Evolutionary conservation across 2,329 filamentous ascomycete species (phyloP).

Genomic region (Bipolaris sorokiniana): DNA sequence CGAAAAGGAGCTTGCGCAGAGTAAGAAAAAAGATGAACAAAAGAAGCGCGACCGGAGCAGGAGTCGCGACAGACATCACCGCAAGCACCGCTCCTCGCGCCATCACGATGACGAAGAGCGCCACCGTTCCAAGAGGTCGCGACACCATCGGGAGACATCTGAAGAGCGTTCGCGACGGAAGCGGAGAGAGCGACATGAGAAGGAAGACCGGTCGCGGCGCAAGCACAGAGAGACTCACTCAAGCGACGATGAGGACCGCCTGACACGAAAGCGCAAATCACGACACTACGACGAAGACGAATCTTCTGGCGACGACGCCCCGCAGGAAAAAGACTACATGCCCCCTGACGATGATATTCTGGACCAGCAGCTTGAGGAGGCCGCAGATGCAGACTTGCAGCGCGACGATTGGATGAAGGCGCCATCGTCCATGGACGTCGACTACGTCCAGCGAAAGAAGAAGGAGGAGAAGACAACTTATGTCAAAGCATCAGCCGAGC

Average conservation of each 20-base stretch:
- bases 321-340: conserved; percentile 54
- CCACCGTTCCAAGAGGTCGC: conserved; percentile 70
- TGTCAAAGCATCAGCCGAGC: conserved; percentile 57
- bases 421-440: conserved; percentile 79
- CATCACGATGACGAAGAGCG: conserved; percentile 57
- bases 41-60: conserved; percentile 56
- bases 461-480: conserved; percentile 51
- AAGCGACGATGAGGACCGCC: conserved; percentile 44
- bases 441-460: conserved; percentile 75
- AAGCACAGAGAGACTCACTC: conserved; percentile 42
- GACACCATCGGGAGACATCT: conserved; percentile 56
- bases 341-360: conserved; percentile 53
- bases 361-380: conserved; percentile 51
- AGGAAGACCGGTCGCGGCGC: conserved; percentile 41
- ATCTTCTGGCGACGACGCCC: conserved; percentile 38
- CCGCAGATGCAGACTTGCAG: conserved; percentile 54
- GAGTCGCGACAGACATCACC: conserved; percentile 48
- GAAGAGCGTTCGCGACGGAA: conserved; percentile 54
- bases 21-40: conserved; percentile 61
- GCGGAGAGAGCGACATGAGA: conserved; percentile 48
- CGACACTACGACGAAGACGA: conserved; percentile 43
- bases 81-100: conserved; percentile 51
- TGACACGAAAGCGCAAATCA: conserved; percentile 43
- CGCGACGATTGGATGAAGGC: conserved; percentile 96
- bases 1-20: conserved; percentile 74